A percentile compares a stretch with the other conserved stretches of the same genome.
These are phyloP conservation scores for Rhododendron mucronatum DNA, from an alignment of 148 eudicot species.

Conservation along the genomic window DNA sequence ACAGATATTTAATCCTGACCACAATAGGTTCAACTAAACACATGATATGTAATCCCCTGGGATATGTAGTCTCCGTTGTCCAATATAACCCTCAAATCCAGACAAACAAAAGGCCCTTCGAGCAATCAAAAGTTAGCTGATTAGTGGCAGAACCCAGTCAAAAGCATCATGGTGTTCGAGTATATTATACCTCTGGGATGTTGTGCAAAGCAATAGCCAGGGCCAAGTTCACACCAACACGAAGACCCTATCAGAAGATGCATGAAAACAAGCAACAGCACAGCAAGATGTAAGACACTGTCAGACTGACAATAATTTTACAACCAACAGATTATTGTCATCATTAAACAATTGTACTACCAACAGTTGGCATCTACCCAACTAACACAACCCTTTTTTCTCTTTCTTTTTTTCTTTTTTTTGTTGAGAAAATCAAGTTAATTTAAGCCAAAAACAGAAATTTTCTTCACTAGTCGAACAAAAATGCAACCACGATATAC, in stretches of 20 bases:
- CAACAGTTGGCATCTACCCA: background rate
- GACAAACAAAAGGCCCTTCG: background rate
- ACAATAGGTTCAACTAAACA: background rate
- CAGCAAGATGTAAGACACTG: background rate
- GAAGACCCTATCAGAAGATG: conserved; percentile 63
- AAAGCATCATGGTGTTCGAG: background rate
- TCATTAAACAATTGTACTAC: background rate
- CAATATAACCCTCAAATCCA: background rate
- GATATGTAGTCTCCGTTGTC: background rate
- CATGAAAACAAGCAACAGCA: conserved; percentile 10
- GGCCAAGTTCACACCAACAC: conserved; percentile 94
- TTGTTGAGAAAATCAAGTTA: background rate
- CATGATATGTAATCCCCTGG: background rate
- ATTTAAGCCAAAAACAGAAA: background rate
- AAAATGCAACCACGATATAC: background rate
- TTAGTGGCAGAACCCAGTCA: conserved; percentile 8
- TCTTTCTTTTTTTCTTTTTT: too few species aligned
- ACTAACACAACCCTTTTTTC: background rate
- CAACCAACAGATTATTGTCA: background rate
- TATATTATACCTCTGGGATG: conserved; percentile 79
- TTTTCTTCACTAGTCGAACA: background rate
- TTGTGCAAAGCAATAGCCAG: conserved; percentile 95
- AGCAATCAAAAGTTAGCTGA: background rate
- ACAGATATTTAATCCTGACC: background rate
- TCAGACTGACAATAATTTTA: background rate